Evolutionary conservation across 2,329 filamentous ascomycete genomes (phyloP), one percentile per base, ranked within the genome.

Genomic region (Talaromyces sp.): DNA sequence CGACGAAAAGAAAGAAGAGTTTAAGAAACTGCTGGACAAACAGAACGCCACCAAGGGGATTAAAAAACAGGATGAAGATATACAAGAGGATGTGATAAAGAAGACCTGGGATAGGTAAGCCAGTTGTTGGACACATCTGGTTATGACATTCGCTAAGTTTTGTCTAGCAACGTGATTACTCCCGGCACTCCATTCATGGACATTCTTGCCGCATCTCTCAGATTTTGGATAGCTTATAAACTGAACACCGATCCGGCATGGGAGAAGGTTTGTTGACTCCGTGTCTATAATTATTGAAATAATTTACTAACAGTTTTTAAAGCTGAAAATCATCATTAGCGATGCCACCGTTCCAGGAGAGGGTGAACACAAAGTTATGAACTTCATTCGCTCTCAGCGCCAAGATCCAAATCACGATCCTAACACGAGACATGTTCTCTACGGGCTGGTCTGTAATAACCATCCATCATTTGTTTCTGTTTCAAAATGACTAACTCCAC

Each of bases 321-420:
- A 82, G 77, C 82, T 97, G 74, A 99, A 99, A 82, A 85, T 99
- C 74, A 96, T 99, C 75, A 98, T 99, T 67, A 99, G 95, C 9
- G 95, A 99, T 80, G 93, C 95, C 58, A 97, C 93, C 46, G 93
- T 99, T 43, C 95, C 95, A 58, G 95, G 95, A 72, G 95, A 99
- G 78, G 95, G 95, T 73, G 95, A 99, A 79, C 95, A 99, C 77
- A 99, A 99, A 77, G 98, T 99, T 71, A 99, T 99, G 95, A 88
- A 95, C 67, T 99, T 98, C 74, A 86, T 99, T 66, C 88, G 95
- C 69, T 96, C 93, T 41, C 96, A 99, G 76, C 87, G 95, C 69
- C 86, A 89, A 55, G 95, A 91, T 58, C 89, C 93, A 5, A 89
- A 96, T 65, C 92, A 99, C 75, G 89, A 99, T 70, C 95, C 95